Conservation (phyloP, 75 land plant genomes). For the Azolla pinnata region DNA sequence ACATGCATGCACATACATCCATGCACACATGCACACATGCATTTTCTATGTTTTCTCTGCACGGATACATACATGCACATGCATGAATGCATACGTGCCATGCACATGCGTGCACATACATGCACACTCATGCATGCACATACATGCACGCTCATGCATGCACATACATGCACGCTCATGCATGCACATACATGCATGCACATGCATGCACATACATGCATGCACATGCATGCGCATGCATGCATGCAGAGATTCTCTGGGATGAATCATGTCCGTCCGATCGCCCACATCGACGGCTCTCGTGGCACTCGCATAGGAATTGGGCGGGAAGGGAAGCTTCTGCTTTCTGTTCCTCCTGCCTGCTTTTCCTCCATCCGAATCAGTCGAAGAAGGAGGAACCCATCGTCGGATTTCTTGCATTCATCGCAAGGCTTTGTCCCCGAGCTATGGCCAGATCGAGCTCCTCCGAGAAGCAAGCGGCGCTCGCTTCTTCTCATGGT, state of each 20-base stretch:
- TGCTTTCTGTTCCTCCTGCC: not conserved
- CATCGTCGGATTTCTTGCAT: too few relatives aligned
- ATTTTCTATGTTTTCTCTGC: too few relatives aligned
- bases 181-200: not conserved
- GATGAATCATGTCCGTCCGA: too few relatives aligned
- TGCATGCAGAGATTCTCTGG: too few relatives aligned
- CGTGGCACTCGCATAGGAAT: not conserved
- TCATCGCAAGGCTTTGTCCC: too few relatives aligned
- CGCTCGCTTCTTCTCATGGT: not conserved
- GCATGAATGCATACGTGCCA: not conserved
- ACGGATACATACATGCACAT: not conserved
- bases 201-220: not conserved
- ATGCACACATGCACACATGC: constrained; percentile 1
- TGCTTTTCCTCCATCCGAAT: too few relatives aligned
- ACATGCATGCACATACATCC: not conserved
- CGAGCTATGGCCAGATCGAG: not conserved
- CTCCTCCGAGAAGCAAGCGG: not conserved
- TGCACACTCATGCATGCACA: not conserved
- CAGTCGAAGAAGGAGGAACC: too few relatives aligned
- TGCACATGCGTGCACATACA: not conserved
- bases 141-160: not conserved
- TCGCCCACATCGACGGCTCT: too few relatives aligned
- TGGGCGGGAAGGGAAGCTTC: not conserved
- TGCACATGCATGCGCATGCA: not conserved
- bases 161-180: not conserved